Percentiles rank a stretch among this genome's conserved stretches.
Evolutionary conservation across 257 asterid genomes (phyloP).

Genomic region (Rhazya stricta): DNA sequence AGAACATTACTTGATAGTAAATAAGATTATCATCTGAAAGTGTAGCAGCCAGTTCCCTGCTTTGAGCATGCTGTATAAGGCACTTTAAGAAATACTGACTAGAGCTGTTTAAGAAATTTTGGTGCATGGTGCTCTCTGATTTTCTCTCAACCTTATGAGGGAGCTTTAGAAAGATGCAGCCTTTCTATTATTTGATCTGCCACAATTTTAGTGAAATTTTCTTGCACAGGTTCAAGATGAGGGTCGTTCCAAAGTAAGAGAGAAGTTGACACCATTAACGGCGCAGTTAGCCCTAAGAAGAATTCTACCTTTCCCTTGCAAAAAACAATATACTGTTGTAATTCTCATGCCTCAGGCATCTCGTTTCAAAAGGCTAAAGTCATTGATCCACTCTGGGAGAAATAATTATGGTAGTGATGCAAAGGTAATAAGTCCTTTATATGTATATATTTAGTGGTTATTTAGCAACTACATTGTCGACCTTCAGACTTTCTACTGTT

Average conservation of each 20-base stretch:
- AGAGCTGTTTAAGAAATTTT: neutral
- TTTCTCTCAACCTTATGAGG: neutral
- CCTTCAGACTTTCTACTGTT: neutral
- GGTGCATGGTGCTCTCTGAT: neutral
- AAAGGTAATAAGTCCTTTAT: constrained; percentile 42
- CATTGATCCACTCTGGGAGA: constrained; percentile 37
- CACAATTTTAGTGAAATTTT: constrained; percentile 2
- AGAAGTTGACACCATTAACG: constrained; percentile 53
- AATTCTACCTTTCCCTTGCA: constrained; percentile 82
- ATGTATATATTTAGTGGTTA: neutral
- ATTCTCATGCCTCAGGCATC: constrained; percentile 90
- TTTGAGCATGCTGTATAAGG: neutral
- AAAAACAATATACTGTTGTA: constrained; percentile 80
- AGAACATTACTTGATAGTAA: neutral
- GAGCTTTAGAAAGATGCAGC: neutral
- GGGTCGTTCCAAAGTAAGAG: constrained; percentile 63
- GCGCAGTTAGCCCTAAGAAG: constrained; percentile 71
- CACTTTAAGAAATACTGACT: neutral
- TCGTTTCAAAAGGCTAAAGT: constrained; percentile 42
- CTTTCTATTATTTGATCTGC: neutral
- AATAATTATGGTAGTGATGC: constrained; percentile 44
- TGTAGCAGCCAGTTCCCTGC: neutral
- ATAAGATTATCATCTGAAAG: neutral
- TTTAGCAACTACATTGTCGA: neutral
- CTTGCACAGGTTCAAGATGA: constrained; percentile 66